These are phyloP conservation scores for Podaxis sp. DNA, from an alignment of 768 basidiomycete species.

Conservation along the genomic window DNA sequence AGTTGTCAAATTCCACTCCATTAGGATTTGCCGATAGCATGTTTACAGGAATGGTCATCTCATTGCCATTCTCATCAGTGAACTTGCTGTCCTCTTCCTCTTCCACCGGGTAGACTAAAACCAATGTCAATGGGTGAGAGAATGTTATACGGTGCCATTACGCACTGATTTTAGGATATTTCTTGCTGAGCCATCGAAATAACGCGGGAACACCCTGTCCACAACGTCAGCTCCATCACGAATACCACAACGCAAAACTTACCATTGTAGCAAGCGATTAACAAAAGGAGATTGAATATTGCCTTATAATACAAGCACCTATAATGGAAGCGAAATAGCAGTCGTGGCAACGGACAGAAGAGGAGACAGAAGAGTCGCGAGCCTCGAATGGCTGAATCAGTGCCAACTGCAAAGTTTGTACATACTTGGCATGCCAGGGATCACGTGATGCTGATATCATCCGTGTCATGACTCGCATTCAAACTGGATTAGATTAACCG, in stretches of 20 bases:
- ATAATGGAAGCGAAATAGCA: neutral
- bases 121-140: neutral
- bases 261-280: conserved; percentile 10
- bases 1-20: conserved; percentile 90
- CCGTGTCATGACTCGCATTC: neutral
- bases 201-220: conserved; percentile 93
- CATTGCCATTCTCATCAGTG: conserved; percentile 63
- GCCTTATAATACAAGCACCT: neutral
- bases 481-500: conserved; percentile 1
- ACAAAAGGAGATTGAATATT: neutral
- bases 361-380: neutral
- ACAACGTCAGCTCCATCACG: neutral
- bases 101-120: conserved; percentile 67
- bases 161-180: conserved; percentile 96
- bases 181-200: conserved; percentile 98
- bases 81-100: conserved; percentile 84
- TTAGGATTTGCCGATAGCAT: conserved; percentile 89
- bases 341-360: neutral
- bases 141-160: conserved; percentile 16
- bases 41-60: conserved; percentile 74
- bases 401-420: conserved; percentile 8
- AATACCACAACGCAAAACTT: neutral
- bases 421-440: neutral
- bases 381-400: conserved; percentile 5
- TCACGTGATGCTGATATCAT: conserved; percentile 12